A percentile compares a stretch with the other conserved stretches of the same genome.
Conservation (phyloP, 2,329 filamentous ascomycete genomes). For the Talaromyces sp. region DNA sequence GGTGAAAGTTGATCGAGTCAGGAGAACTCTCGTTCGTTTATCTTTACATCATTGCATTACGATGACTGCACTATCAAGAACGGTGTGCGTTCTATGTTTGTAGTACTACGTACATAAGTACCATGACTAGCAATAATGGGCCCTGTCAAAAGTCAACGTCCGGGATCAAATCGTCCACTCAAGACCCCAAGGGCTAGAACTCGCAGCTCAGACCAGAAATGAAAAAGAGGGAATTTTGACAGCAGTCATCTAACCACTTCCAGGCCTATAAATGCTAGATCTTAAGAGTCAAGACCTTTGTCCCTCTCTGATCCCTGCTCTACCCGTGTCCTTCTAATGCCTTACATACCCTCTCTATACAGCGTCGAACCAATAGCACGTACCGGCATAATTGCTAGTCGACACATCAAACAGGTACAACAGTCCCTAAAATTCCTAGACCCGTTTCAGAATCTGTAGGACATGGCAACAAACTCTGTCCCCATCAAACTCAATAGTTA, state of each 20-base stretch:
- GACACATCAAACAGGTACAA: slow-evolving; percentile 3
- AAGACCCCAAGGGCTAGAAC: background rate
- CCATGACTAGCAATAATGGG: background rate
- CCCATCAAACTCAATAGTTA: background rate
- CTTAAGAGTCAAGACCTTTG: background rate
- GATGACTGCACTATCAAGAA: background rate
- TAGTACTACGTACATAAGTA: background rate
- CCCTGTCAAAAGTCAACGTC: background rate
- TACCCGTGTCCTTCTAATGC: background rate
- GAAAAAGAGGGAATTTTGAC: background rate
- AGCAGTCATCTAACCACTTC: background rate
- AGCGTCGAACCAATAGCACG: background rate
- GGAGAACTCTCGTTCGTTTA: background rate
- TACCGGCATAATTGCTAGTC: background rate
- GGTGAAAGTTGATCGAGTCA: background rate
- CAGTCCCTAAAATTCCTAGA: background rate
- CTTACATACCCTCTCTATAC: background rate
- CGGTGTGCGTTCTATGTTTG: background rate
- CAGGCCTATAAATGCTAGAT: background rate
- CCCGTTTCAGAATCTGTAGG: slow-evolving; percentile 14
- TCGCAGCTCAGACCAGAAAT: background rate
- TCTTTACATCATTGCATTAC: background rate
- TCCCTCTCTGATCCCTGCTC: background rate
- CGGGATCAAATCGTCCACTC: background rate
- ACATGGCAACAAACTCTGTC: slow-evolving; percentile 2